phyloP scores from a whole-genome alignment of 768 basidiomycete species.

The Leccinum disarticulatum region DNA sequence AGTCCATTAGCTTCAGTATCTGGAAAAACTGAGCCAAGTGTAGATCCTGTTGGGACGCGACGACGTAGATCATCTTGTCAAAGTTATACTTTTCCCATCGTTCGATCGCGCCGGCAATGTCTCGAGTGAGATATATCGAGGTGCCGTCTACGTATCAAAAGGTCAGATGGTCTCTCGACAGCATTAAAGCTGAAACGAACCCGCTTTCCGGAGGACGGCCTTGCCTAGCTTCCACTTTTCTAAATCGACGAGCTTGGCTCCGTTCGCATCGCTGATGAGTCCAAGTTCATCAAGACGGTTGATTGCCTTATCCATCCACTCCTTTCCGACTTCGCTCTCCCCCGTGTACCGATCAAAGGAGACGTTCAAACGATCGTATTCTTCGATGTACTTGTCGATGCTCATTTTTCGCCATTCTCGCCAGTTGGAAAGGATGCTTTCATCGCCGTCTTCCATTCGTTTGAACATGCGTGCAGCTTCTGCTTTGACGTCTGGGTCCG shows the following conservation, averaged over 20 bases:
- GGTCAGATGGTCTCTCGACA: neutral
- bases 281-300: constrained; percentile 66
- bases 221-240: constrained; percentile 91
- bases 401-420: constrained; percentile 89
- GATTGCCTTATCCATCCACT: constrained; percentile 73
- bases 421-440: constrained; percentile 84
- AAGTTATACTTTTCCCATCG: constrained; percentile 90
- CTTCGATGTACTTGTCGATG: constrained; percentile 83
- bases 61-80: constrained; percentile 92
- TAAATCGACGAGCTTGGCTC: constrained; percentile 84
- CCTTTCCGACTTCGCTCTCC: constrained; percentile 77
- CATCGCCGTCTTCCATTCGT: constrained; percentile 93
- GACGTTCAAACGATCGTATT: constrained; percentile 88
- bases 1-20: constrained; percentile 84
- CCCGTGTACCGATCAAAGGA: constrained; percentile 91
- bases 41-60: constrained; percentile 82
- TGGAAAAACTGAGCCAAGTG: constrained; percentile 94
- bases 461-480: constrained; percentile 88
- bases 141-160: constrained; percentile 66
- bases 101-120: constrained; percentile 92
- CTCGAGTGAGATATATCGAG: constrained; percentile 91
- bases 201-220: constrained; percentile 85
- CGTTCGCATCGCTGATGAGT: constrained; percentile 73
- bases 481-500: constrained; percentile 67
- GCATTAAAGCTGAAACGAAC: constrained; percentile 34